Evolutionary conservation across 1,284 basidiomycete genomes (phyloP).

Genomic region (Trametes hirsuta): DNA sequence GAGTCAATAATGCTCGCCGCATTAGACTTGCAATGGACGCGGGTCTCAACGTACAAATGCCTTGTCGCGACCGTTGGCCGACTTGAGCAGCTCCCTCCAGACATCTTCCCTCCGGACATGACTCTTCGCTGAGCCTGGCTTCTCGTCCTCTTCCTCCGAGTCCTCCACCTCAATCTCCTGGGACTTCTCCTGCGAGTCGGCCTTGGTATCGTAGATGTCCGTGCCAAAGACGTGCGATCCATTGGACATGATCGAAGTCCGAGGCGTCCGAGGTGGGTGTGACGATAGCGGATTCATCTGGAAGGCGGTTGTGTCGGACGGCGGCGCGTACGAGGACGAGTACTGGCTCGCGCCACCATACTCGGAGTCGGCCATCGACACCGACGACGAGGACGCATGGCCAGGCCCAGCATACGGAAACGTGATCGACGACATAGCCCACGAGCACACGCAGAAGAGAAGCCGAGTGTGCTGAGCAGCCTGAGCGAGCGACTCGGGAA

Average conservation of each 20-base stretch:
- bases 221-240: slow-evolving; percentile 39
- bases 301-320: slow-evolving; percentile 53
- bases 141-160: slow-evolving; percentile 45
- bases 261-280: slow-evolving; percentile 76
- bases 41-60: slow-evolving; percentile 62
- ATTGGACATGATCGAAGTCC: slow-evolving; percentile 48
- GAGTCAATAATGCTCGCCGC: not conserved
- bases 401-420: slow-evolving; percentile 39
- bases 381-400: slow-evolving; percentile 38
- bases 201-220: slow-evolving; percentile 44
- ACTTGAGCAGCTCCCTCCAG: slow-evolving; percentile 76
- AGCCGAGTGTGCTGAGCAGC: not conserved
- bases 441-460: not conserved
- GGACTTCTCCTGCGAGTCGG: slow-evolving; percentile 38
- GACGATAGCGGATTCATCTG: slow-evolving; percentile 79
- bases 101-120: slow-evolving; percentile 63
- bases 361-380: slow-evolving; percentile 38
- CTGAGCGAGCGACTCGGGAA: not conserved
- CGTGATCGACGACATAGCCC: slow-evolving; percentile 44
- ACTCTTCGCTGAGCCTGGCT: slow-evolving; percentile 43
- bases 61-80: slow-evolving; percentile 79
- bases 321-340: slow-evolving; percentile 45
- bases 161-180: slow-evolving; percentile 40
- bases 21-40: not conserved
- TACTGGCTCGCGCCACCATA: slow-evolving; percentile 36